Conservation (phyloP, 192 early-diverging fungal species). For the Borealophlyctis nickersoniae region DNA sequence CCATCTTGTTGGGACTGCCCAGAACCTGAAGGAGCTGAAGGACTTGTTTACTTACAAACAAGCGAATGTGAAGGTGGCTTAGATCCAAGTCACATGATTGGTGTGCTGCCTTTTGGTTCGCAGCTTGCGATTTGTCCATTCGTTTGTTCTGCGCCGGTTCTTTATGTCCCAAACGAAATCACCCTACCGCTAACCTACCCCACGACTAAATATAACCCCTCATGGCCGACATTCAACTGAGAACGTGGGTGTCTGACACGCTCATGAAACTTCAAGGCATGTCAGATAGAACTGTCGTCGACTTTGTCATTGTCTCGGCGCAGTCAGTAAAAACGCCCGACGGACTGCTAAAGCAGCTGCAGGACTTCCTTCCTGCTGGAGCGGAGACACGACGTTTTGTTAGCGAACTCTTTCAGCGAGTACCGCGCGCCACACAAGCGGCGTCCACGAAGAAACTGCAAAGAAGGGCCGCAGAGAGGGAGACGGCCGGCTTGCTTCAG, state of each 20-base stretch:
- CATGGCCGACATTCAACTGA: constrained; percentile 19
- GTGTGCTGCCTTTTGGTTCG: too few relatives aligned
- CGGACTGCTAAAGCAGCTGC: constrained; percentile 49
- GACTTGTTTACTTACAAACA: too few relatives aligned
- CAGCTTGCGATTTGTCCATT: too few relatives aligned
- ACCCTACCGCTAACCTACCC: too few relatives aligned
- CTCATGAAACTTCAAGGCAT: constrained; percentile 64
- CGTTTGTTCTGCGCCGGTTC: too few relatives aligned
- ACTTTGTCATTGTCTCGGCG: constrained; percentile 69
- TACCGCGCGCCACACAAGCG: constrained; percentile 38
- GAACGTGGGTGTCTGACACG: constrained; percentile 60
- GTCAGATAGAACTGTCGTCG: constrained; percentile 63
- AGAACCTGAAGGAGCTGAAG: too few relatives aligned
- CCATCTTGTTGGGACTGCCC: too few relatives aligned
- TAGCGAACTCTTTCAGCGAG: constrained; percentile 57
- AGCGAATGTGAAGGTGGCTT: too few relatives aligned
- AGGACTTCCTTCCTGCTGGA: constrained; percentile 60
- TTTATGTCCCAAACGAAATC: too few relatives aligned
- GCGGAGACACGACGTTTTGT: constrained; percentile 59
- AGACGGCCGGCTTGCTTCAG: constrained; percentile 23
- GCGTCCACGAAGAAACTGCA: constrained; percentile 17
- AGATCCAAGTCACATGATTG: too few relatives aligned
- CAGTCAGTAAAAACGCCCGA: constrained; percentile 56
- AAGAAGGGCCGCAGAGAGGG: constrained; percentile 32
- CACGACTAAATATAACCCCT: too few relatives aligned